Percentiles rank a stretch among this genome's conserved stretches.
Evolutionary conservation across 2,329 filamentous ascomycete species (phyloP).

Genomic region (Sporothrix phasma): DNA sequence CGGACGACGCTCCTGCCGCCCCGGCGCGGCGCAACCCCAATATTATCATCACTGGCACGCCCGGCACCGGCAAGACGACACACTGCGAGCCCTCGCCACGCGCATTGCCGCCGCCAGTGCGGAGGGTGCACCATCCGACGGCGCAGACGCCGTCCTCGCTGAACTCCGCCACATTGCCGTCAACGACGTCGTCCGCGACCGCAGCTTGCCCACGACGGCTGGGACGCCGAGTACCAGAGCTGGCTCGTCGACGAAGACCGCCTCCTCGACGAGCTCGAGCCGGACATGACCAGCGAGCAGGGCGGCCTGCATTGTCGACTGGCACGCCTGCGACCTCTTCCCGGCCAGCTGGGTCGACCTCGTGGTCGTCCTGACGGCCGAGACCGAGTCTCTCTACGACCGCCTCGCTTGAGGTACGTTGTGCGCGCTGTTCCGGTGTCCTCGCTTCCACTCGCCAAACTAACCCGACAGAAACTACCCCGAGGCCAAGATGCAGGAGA

Average conservation of each 20-base stretch:
- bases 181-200: conserved; percentile 86
- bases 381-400: conserved; percentile 75
- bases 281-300: conserved; percentile 55
- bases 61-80: conserved; percentile 90
- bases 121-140: conserved; percentile 29
- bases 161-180: conserved; percentile 71
- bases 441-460: no score
- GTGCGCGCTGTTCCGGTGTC: not conserved
- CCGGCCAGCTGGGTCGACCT: conserved; percentile 90
- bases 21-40: conserved; percentile 52
- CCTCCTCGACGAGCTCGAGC: conserved; percentile 80
- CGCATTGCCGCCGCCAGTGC: conserved; percentile 36
- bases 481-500: conserved; percentile 86
- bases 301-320: conserved; percentile 91
- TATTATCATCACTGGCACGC: conserved; percentile 90
- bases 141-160: not conserved
- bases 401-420: conserved; percentile 61
- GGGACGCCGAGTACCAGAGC: conserved; percentile 72
- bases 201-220: conserved; percentile 78
- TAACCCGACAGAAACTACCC: conserved; percentile 55
- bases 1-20: conserved; percentile 4
- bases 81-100: conserved; percentile 74
- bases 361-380: conserved; percentile 79
- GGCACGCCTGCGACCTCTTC: conserved; percentile 95
- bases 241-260: conserved; percentile 94